These are phyloP conservation scores for Phaeosphaeria sp. DNA, from an alignment of 2,329 filamentous ascomycete species.

Conservation along the genomic window DNA sequence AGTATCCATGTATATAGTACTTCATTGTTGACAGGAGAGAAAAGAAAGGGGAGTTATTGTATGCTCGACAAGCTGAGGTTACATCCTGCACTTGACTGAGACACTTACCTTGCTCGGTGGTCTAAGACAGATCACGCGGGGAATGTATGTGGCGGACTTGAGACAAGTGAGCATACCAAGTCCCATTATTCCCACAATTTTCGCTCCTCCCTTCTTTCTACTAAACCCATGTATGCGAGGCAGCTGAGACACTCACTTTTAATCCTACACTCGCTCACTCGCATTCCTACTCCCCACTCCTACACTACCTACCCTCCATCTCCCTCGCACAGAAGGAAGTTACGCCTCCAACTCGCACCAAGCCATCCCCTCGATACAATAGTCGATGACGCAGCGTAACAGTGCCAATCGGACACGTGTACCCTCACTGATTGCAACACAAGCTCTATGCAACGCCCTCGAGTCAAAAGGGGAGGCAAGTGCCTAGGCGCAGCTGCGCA, in stretches of 20 bases:
- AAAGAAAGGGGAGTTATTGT: not conserved
- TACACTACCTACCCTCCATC: no score
- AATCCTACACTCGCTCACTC: not conserved
- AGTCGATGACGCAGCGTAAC: constrained; percentile 11
- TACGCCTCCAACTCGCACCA: not conserved
- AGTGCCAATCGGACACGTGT: constrained; percentile 10
- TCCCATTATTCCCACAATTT: not conserved
- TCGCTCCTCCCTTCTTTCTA: not conserved
- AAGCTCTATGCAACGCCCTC: constrained; percentile 1
- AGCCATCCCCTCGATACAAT: not conserved
- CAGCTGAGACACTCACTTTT: not conserved
- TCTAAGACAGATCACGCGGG: not conserved
- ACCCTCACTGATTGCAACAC: not conserved
- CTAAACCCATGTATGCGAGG: not conserved
- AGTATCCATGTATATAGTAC: not conserved
- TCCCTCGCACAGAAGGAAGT: not conserved
- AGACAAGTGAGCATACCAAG: not conserved
- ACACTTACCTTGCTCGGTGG: not conserved
- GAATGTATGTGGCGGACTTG: not conserved
- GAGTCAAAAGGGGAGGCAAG: constrained; percentile 2
- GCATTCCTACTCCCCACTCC: not conserved
- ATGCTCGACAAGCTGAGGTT: not conserved
- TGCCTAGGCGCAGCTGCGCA: not conserved
- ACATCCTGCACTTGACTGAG: not conserved
- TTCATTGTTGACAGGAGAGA: not conserved